A percentile compares a stretch with the other conserved stretches of the same genome.
Conservation (phyloP, 352 stramenopile species). For the Pythium utonaiense region DNA sequence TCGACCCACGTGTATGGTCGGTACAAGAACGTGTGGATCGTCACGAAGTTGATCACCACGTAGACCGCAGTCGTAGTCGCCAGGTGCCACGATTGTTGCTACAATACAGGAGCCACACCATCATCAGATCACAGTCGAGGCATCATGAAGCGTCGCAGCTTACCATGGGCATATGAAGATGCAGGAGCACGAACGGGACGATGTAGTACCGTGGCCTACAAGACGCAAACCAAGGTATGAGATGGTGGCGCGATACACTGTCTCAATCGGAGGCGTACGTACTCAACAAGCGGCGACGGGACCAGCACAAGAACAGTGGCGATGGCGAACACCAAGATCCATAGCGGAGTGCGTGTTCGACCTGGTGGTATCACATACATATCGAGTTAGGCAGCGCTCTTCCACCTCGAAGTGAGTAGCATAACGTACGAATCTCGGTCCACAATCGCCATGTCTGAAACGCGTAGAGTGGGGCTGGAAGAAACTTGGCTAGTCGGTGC, state of each 20-base stretch:
- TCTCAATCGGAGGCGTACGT: slow-evolving; percentile 23
- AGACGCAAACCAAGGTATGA: background rate
- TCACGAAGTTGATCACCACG: slow-evolving; percentile 55
- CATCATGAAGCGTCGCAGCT: background rate
- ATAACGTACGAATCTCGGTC: slow-evolving; percentile 55
- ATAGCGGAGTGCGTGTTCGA: slow-evolving; percentile 57
- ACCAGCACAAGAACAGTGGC: slow-evolving; percentile 81
- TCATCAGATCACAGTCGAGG: background rate
- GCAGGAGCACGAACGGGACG: slow-evolving; percentile 72
- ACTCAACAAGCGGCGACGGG: slow-evolving; percentile 87
- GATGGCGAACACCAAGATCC: slow-evolving; percentile 67
- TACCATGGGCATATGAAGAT: slow-evolving; percentile 73
- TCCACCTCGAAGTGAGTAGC: background rate
- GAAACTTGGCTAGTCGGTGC: slow-evolving; percentile 63
- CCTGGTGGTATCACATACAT: slow-evolving; percentile 32
- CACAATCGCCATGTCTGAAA: slow-evolving; percentile 63
- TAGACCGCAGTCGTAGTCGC: slow-evolving; percentile 42
- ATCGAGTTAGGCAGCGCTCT: background rate
- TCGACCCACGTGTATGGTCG: slow-evolving; percentile 76
- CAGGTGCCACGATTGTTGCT: slow-evolving; percentile 57
- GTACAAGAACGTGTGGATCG: slow-evolving; percentile 72
- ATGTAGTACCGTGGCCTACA: slow-evolving; percentile 79
- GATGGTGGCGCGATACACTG: background rate
- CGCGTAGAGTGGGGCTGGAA: slow-evolving; percentile 55
- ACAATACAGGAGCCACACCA: slow-evolving; percentile 22